Base-by-base conservation (phyloP, 2,329 filamentous ascomycete genomes). In the Phialophora tarda region DNA sequence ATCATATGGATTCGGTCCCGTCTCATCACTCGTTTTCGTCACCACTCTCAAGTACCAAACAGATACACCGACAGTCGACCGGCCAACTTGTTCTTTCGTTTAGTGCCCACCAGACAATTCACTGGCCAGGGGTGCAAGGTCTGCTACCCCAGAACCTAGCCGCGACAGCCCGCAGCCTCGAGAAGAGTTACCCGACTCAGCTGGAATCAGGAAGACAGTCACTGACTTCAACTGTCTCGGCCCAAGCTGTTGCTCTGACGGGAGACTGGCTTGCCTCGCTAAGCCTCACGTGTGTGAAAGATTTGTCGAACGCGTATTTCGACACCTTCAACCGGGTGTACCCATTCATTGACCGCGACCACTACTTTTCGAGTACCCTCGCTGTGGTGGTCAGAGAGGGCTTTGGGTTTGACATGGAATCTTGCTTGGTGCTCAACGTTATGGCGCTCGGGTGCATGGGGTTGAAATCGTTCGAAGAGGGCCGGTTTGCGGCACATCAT, bases 271-370 rank as follows among this genome's bases (percentile, higher is more conserved):
- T 85, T 38, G 79, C 82, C 54, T 74, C 75, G 3, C 76, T 85
- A 2, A 81, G 82, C 8, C 72, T 84, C 34, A 78, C 81, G 0
- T 78, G 82, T 48, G 78, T 85, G 62, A 83, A 82, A 67, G 82
- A 82, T 0, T 76, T 86, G n/a, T 80, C 82, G 8, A 82, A 84
- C 74, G 81, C 81, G 0, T 85, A 84, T 66, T 85, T 85, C 71
- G 77, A 80, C n/a, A 82, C 83, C 0, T 85, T 85, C 69, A 83
- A 85, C 69, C 82, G 82, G 0, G 83, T 79, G 30, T 84, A 81
- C 17, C 84, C 84, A 0, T 79, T 84, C 24, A 79, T 86, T 59
- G 83, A 86, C 68, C 82, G 83, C 64, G 79, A 79, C 21, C 80
- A 83, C 62, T 85, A 84, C 72, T 82, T 82, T 70, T 78, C 82